Conservation (phyloP, 2,329 filamentous ascomycete genomes). For the Paradendryphiella salina region DNA sequence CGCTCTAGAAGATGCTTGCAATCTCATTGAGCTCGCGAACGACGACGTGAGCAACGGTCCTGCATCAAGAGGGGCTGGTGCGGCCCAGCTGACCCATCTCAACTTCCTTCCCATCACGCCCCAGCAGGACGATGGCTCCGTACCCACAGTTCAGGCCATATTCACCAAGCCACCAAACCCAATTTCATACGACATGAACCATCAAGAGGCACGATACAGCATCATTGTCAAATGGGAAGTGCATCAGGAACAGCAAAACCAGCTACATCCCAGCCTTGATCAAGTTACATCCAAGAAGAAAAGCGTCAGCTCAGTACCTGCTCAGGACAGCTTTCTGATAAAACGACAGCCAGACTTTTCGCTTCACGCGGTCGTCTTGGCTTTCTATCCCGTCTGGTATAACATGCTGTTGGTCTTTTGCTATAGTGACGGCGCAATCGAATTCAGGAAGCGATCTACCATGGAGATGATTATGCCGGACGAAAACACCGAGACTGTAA, state of each 20-base stretch:
- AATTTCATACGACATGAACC: constrained; percentile 53
- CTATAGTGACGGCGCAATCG: constrained; percentile 78
- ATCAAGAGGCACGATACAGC: constrained; percentile 68
- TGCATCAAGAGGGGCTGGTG: constrained; percentile 32
- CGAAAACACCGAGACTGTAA: constrained; percentile 66
- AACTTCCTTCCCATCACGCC: constrained; percentile 70
- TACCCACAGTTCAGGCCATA: constrained; percentile 70
- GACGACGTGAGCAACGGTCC: constrained; percentile 29
- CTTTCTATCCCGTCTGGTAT: constrained; percentile 68
- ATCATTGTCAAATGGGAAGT: constrained; percentile 84
- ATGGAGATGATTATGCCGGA: constrained; percentile 70
- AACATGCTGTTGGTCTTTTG: constrained; percentile 72
- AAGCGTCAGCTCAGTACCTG: constrained; percentile 48
- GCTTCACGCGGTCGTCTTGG: constrained; percentile 71
- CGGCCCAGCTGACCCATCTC: constrained; percentile 66
- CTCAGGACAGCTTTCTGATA: constrained; percentile 45
- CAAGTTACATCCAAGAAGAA: constrained; percentile 70
- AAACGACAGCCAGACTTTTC: constrained; percentile 67
- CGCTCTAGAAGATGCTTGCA: constrained; percentile 37
- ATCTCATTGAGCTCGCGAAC: constrained; percentile 31
- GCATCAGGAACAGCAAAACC: constrained; percentile 62
- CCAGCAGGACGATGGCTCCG: constrained; percentile 62
- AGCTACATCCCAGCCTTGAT: constrained; percentile 75
- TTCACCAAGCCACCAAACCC: constrained; percentile 62
- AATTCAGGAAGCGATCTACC: constrained; percentile 75